Conservation (phyloP, 192 early-diverging fungal species). For the Linnemannia hyalina region DNA sequence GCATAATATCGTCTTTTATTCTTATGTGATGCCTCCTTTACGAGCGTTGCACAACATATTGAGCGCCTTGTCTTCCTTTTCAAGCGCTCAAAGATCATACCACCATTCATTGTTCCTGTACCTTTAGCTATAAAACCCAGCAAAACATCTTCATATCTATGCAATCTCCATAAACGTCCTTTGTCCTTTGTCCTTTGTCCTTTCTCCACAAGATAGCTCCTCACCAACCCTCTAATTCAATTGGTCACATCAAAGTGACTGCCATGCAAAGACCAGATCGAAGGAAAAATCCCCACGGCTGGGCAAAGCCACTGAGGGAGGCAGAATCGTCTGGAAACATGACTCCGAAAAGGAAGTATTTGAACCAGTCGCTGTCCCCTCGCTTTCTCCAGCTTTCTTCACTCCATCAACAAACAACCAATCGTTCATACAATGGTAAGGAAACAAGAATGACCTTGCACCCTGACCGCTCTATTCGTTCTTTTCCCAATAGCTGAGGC, state of each 20-base stretch:
- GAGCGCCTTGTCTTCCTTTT: not conserved
- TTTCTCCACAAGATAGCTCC: not conserved
- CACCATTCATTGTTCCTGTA: not conserved
- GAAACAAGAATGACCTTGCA: not conserved
- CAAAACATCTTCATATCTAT: not conserved
- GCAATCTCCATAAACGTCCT: too few relatives aligned
- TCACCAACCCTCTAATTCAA: not conserved
- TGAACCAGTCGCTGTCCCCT: not conserved
- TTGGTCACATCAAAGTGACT: not conserved
- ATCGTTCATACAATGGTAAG: not conserved
- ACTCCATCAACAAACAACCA: not conserved
- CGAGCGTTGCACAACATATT: not conserved
- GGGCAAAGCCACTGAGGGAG: not conserved
- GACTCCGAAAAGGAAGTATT: not conserved
- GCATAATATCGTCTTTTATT: not conserved
- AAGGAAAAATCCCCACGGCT: not conserved
- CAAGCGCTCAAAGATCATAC: not conserved
- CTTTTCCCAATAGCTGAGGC: not conserved
- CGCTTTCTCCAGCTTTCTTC: not conserved
- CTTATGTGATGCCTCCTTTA: too few relatives aligned
- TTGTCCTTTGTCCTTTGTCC: not conserved
- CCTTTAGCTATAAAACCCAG: not conserved
- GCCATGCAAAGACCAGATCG: not conserved
- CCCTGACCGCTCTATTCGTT: not conserved
- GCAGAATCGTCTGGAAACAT: slow-evolving; percentile 6